Evolutionary conservation across 768 basidiomycete species (phyloP).

Genomic region (Lentinus tigrinus): DNA sequence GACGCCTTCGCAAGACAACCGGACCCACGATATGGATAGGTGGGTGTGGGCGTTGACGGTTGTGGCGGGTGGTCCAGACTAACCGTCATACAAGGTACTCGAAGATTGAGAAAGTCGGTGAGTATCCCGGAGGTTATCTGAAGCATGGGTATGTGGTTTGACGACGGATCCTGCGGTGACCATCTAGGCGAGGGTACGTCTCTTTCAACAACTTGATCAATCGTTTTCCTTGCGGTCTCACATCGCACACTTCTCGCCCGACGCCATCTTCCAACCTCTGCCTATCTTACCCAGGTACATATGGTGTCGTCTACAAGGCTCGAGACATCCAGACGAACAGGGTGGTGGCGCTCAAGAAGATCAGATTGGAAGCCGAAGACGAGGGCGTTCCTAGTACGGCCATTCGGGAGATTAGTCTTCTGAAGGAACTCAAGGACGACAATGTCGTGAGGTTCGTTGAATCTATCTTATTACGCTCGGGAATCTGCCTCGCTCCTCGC

Average conservation of each 20-base stretch:
- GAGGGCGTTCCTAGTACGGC: conserved; percentile 98
- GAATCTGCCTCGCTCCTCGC: background rate
- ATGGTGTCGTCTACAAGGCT: conserved; percentile 98
- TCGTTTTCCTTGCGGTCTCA: background rate
- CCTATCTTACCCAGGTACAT: conserved; percentile 72
- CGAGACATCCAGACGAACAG: conserved; percentile 73
- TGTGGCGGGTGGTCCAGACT: conserved; percentile 17
- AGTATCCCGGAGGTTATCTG: conserved; percentile 36
- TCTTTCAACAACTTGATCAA: background rate
- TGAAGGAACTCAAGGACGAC: conserved; percentile 96
- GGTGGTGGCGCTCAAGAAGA: conserved; percentile 98
- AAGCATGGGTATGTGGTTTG: background rate
- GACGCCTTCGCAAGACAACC: conserved; percentile 1
- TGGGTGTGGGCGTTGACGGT: conserved; percentile 6
- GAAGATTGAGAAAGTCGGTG: conserved; percentile 98
- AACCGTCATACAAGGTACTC: conserved; percentile 62
- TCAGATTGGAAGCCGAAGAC: conserved; percentile 95
- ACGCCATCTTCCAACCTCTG: background rate
- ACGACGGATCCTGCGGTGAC: background rate
- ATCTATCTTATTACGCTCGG: background rate
- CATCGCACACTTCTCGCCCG: background rate
- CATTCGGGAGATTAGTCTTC: conserved; percentile 94
- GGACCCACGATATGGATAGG: conserved; percentile 24
- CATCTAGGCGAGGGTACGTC: conserved; percentile 48
- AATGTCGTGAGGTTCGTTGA: conserved; percentile 84